These are phyloP conservation scores for Solanum pimpinellifolium DNA, from an alignment of 257 asterid genomes.

Conservation along the genomic window DNA sequence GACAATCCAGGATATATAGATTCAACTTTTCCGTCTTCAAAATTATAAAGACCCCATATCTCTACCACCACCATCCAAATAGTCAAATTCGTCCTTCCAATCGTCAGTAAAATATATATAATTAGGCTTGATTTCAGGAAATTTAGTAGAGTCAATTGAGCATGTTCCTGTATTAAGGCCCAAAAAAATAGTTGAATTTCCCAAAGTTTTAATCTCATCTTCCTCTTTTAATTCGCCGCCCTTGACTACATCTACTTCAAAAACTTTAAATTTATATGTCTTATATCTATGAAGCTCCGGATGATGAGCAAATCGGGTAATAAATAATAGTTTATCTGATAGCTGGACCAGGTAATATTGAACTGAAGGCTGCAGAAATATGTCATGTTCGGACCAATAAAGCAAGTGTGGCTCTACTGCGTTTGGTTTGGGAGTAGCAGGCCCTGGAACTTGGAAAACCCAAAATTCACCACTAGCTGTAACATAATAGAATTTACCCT, in stretches of 20 bases:
- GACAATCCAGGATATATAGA: no score
- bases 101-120: no score
- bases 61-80: no score
- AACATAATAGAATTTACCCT: background rate
- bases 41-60: no score
- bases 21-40: no score
- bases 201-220: background rate
- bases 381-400: no score
- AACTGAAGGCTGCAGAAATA: no score
- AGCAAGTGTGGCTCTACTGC: no score
- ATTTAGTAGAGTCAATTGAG: background rate
- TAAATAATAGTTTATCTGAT: background rate
- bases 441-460: background rate
- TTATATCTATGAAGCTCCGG: no score
- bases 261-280: background rate
- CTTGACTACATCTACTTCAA: background rate
- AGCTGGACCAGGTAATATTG: background rate
- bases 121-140: background rate
- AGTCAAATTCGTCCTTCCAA: no score
- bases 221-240: background rate
- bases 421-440: no score
- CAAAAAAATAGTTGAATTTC: background rate
- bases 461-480: background rate
- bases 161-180: background rate
- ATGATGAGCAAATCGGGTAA: background rate